Conservation (phyloP, 768 basidiomycete genomes). For the Boletellus sp. region DNA sequence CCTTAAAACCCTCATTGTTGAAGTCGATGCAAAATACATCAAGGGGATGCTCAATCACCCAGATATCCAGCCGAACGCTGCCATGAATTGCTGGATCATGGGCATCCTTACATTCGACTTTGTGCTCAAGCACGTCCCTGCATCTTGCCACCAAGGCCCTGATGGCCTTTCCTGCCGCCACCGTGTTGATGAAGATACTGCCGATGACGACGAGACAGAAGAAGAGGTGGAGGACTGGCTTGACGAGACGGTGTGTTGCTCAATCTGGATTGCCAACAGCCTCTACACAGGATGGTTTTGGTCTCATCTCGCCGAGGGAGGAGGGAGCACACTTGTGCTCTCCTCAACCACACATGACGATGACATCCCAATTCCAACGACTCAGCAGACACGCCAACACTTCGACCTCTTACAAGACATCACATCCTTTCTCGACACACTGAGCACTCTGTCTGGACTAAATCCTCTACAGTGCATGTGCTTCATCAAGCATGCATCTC, state of each 20-base stretch:
- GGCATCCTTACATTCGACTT: constrained; percentile 32
- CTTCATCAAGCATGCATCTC: too few relatives aligned
- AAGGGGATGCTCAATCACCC: constrained; percentile 38
- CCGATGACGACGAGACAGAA: constrained; percentile 16
- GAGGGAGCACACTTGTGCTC: not conserved
- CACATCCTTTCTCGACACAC: too few relatives aligned
- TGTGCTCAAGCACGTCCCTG: constrained; percentile 29
- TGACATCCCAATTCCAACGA: too few relatives aligned
- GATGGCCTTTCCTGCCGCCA: constrained; percentile 30
- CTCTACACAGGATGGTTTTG: not conserved
- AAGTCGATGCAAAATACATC: constrained; percentile 39
- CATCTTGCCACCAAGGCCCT: constrained; percentile 16
- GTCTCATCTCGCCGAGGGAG: not conserved
- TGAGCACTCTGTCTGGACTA: too few relatives aligned
- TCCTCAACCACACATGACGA: not conserved
- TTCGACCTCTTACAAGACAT: too few relatives aligned
- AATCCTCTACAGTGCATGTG: too few relatives aligned
- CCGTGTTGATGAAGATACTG: constrained; percentile 13
- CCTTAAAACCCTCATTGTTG: constrained; percentile 31
- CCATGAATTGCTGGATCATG: constrained; percentile 29
- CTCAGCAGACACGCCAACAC: too few relatives aligned
- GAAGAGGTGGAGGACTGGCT: not conserved
- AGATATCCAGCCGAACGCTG: constrained; percentile 30
- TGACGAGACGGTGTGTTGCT: too few relatives aligned
- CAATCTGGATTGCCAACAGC: too few relatives aligned